Conservation (phyloP, 768 basidiomycete species). For the Cyathus striatus region DNA sequence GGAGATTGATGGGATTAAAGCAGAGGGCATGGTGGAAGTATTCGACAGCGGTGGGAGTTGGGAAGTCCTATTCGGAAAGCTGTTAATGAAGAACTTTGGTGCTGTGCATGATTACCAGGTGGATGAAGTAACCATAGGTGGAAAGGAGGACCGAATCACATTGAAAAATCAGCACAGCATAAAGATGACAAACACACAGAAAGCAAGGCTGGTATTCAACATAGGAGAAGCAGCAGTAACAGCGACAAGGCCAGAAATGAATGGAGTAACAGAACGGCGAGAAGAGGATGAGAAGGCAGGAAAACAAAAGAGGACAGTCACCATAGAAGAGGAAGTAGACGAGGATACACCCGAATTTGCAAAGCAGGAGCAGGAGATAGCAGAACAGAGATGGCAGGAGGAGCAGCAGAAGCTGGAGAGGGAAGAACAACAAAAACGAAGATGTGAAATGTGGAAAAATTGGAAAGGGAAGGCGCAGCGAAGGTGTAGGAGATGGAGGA, state of each 20-base stretch:
- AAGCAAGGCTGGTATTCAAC: neutral
- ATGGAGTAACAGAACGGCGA: constrained; percentile 10
- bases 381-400: too few species aligned
- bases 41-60: constrained; percentile 6
- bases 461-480: too few species aligned
- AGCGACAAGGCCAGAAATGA: too few species aligned
- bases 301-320: constrained; percentile 22
- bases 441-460: too few species aligned
- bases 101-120: constrained; percentile 1
- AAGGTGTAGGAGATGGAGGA: too few species aligned
- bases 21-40: constrained; percentile 4
- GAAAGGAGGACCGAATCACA: neutral
- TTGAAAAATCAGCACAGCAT: neutral
- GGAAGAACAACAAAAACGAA: too few species aligned
- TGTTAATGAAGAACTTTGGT: constrained; percentile 1
- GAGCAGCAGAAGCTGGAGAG: too few species aligned
- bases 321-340: constrained; percentile 8
- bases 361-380: too few species aligned
- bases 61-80: constrained; percentile 6
- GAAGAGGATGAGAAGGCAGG: constrained; percentile 13
- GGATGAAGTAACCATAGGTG: constrained; percentile 1
- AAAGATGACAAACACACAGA: neutral
- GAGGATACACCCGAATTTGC: constrained; percentile 22
- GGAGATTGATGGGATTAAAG: constrained; percentile 4
- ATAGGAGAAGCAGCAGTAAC: too few species aligned